A percentile compares a stretch with the other conserved stretches of the same genome.
Evolutionary conservation across 192 early-diverging fungal species (phyloP).

Genomic region (Helicostylum pulchrum): DNA sequence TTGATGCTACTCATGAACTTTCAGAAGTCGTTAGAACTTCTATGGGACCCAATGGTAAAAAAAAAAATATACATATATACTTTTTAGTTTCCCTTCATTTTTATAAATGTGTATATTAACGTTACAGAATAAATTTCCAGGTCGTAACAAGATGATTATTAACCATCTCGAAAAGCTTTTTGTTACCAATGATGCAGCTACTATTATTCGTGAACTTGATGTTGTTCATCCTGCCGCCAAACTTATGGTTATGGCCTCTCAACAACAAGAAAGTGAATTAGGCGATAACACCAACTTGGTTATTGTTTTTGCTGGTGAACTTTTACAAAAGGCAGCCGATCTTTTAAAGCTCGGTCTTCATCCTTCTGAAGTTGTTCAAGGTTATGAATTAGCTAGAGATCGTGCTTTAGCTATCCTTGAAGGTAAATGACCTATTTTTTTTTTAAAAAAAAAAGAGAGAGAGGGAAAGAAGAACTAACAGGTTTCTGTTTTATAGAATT

Average conservation of each 20-base stretch:
- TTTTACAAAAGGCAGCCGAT: conserved; percentile 90
- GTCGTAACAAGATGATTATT: conserved; percentile 99
- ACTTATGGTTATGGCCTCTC: conserved; percentile 91
- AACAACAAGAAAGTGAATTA: conserved; percentile 96
- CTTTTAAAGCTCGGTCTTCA: conserved; percentile 94
- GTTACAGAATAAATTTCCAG: conserved; percentile 34
- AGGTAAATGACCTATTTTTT: conserved; percentile 42
- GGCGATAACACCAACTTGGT: conserved; percentile 97
- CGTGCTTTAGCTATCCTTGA: conserved; percentile 81
- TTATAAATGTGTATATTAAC: neutral
- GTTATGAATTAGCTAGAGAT: conserved; percentile 84
- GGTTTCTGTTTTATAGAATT: conserved; percentile 48
- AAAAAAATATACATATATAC: neutral
- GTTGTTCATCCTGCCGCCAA: conserved; percentile 97
- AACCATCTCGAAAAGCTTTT: conserved; percentile 98
- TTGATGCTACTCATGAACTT: conserved; percentile 91
- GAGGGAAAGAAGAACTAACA: neutral
- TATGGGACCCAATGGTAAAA: conserved; percentile 89
- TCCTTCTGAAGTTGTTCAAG: conserved; percentile 91
- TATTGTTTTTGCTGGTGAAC: conserved; percentile 89
- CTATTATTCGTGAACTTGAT: conserved; percentile 96
- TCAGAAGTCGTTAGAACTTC: conserved; percentile 92
- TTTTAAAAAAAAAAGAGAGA: neutral
- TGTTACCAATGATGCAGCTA: conserved; percentile 98
- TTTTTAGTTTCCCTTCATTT: conserved; percentile 7